These are phyloP conservation scores for Xylaria palmicola DNA, from an alignment of 495 filamentous ascomycete genomes.

Conservation along the genomic window DNA sequence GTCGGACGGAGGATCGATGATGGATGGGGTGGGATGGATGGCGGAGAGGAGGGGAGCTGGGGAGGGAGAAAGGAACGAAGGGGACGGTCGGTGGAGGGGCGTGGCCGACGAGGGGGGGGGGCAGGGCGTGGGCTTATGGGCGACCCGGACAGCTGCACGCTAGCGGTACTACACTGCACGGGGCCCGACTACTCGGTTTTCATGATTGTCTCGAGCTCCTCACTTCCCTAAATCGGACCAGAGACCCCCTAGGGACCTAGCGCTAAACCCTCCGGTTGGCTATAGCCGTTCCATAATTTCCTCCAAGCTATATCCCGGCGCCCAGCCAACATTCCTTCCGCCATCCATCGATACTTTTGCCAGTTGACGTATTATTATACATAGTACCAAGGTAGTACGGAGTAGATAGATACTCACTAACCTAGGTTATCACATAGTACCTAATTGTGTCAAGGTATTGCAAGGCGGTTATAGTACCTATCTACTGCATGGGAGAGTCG, in stretches of 20 bases:
- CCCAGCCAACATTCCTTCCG: too few species aligned
- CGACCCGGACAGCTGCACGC: conserved; percentile 7
- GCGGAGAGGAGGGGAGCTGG: conserved; percentile 1
- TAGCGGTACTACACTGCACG: conserved; percentile 17
- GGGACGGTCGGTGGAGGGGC: too few species aligned
- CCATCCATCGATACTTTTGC: too few species aligned
- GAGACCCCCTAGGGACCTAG: neutral
- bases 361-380: too few species aligned
- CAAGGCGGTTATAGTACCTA: too few species aligned
- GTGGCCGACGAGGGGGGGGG: neutral
- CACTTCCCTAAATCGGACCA: neutral
- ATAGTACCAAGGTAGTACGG: too few species aligned
- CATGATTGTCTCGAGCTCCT: neutral
- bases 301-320: neutral
- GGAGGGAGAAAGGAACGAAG: neutral
- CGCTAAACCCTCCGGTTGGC: conserved; percentile 9
- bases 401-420: too few species aligned
- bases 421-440: too few species aligned
- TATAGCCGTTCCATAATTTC: neutral
- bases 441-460: too few species aligned
- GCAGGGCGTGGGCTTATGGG: neutral
- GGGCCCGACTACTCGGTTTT: conserved; percentile 22
- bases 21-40: neutral
- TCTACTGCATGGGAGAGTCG: too few species aligned
- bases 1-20: conserved; percentile 2